Conservation (phyloP, 1,139 yeast species). For the Saccharomyces hybrid region DNA sequence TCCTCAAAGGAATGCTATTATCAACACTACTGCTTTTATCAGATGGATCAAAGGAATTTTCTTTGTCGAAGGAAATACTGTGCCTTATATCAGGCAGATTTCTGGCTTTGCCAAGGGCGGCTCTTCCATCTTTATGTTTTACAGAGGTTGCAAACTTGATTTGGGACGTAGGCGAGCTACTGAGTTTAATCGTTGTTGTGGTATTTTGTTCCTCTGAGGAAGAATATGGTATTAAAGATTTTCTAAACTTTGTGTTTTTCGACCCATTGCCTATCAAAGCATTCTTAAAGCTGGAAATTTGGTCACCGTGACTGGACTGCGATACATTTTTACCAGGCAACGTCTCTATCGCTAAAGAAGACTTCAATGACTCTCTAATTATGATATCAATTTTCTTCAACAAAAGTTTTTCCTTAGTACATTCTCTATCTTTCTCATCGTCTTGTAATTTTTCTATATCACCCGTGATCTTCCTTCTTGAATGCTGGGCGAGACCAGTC, state of each 20-base stretch:
- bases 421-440: not conserved
- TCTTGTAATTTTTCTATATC: not conserved
- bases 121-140: constrained; percentile 7
- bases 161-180: constrained; percentile 1
- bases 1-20: constrained; percentile 4
- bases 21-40: not conserved
- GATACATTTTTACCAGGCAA: constrained; percentile 9
- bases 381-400: constrained; percentile 16
- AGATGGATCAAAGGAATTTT: not conserved
- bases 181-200: not conserved
- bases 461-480: not conserved
- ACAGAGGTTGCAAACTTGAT: constrained; percentile 10
- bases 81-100: not conserved
- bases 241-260: not conserved
- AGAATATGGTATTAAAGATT: not conserved
- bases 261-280: not conserved
- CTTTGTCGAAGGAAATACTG: constrained; percentile 1
- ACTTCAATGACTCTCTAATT: constrained; percentile 20
- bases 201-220: not conserved
- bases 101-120: constrained; percentile 6
- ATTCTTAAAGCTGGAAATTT: not conserved
- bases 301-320: not conserved
- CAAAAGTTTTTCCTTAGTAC: not conserved
- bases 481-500: not conserved
- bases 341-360: constrained; percentile 21